Percentiles rank a stretch among this genome's conserved stretches.
Evolutionary conservation across 148 eudicot species (phyloP).

Genomic region (Fagopyrum homotropicum): DNA sequence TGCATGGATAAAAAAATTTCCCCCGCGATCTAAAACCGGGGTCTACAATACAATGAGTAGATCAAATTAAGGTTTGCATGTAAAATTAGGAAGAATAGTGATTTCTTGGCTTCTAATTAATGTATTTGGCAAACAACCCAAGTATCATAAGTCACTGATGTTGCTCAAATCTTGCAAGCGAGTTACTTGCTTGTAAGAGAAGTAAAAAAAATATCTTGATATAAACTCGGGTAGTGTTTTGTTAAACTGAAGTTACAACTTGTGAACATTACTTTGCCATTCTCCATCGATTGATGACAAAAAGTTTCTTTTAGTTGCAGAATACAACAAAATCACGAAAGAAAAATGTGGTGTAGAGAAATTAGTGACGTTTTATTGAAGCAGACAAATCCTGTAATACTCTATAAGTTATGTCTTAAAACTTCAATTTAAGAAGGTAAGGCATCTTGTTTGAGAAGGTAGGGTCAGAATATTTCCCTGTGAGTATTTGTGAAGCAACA

Average conservation of each 20-base stretch:
- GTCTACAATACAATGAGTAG: too few species aligned
- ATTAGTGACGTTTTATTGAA: background rate
- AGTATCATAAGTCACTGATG: conserved; percentile 6
- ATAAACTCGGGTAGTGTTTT: background rate
- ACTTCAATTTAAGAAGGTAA: conserved; percentile 47
- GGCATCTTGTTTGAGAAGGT: conserved; percentile 52
- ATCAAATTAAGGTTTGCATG: too few species aligned
- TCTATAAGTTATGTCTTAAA: conserved; percentile 16
- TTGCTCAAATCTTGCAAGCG: conserved; percentile 5
- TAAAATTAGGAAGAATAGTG: background rate
- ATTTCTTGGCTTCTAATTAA: background rate
- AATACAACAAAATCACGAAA: background rate
- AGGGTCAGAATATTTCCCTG: conserved; percentile 63
- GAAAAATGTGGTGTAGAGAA: background rate
- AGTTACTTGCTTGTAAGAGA: conserved; percentile 2
- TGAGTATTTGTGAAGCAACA: conserved; percentile 52
- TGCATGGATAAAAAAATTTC: too few species aligned
- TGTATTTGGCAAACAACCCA: background rate
- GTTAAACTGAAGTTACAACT: background rate
- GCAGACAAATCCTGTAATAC: background rate
- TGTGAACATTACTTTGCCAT: background rate
- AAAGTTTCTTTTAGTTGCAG: background rate
- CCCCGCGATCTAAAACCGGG: too few species aligned
- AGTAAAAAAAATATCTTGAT: background rate
- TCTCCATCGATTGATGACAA: background rate